Evolutionary conservation across 306 rosid species (phyloP).

Genomic region (Dalbergia cultrata): DNA sequence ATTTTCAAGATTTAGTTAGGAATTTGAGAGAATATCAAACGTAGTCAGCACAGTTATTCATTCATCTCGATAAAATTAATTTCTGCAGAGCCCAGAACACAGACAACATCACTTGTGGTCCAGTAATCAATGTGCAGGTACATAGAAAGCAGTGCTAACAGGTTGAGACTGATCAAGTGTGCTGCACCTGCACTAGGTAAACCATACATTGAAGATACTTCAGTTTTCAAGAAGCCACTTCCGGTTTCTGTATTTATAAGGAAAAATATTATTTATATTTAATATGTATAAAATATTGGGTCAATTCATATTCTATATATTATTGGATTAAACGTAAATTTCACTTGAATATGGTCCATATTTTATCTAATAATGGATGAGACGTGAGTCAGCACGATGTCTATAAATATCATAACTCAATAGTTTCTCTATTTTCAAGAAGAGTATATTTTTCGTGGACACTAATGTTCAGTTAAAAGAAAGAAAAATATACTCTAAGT

Average conservation of each 20-base stretch:
- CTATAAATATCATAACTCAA: too few relatives aligned
- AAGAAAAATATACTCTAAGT: too few relatives aligned
- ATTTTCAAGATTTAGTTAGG: too few relatives aligned
- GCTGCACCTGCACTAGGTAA: not conserved
- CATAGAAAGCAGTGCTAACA: slow-evolving; percentile 9
- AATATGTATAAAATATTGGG: too few relatives aligned
- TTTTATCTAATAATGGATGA: too few relatives aligned
- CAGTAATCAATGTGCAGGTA: not conserved
- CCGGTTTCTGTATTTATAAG: not conserved
- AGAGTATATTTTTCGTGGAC: not conserved
- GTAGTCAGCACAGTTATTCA: not conserved
- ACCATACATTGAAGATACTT: not conserved
- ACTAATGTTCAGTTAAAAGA: not conserved
- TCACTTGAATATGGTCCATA: too few relatives aligned
- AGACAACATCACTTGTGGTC: not conserved
- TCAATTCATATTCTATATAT: too few relatives aligned
- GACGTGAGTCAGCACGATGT: too few relatives aligned
- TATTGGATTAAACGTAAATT: too few relatives aligned
- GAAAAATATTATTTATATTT: too few relatives aligned
- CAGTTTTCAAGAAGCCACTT: not conserved
- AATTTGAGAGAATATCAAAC: too few relatives aligned
- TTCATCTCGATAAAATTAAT: not conserved
- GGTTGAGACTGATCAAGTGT: not conserved
- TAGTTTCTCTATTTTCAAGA: not conserved
- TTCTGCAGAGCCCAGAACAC: not conserved